Percentiles rank a stretch among this genome's conserved stretches.
Evolutionary conservation across 78 protist species (phyloP).

Genomic region (Guillardia theta): DNA sequence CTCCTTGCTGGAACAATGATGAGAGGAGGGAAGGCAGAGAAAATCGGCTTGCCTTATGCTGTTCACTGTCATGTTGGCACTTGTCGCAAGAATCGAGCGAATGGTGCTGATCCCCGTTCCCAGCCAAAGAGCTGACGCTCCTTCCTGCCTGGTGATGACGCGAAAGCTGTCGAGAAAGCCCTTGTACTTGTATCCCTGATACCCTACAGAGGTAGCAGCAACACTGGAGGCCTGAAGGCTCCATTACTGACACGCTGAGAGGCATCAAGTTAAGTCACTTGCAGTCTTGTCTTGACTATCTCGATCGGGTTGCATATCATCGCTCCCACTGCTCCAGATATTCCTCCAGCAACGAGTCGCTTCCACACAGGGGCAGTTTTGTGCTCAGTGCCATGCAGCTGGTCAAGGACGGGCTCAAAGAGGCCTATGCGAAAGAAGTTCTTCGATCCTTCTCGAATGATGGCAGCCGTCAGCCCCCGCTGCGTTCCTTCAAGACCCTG

Average conservation of each 20-base stretch:
- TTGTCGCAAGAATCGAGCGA: not conserved
- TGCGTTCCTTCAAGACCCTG: not conserved
- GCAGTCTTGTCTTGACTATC: constrained; percentile 26
- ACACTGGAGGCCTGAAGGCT: not conserved
- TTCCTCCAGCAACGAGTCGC: not conserved
- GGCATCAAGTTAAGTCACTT: too few species aligned
- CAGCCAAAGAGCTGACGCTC: not conserved
- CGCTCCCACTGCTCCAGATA: not conserved
- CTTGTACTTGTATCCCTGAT: not conserved
- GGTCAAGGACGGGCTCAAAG: not conserved
- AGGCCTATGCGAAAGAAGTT: constrained; percentile 27
- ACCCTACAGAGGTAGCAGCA: not conserved
- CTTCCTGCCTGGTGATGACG: not conserved
- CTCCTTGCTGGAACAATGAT: too few species aligned
- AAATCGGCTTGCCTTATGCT: too few species aligned
- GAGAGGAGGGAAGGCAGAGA: too few species aligned
- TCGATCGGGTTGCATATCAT: constrained; percentile 9
- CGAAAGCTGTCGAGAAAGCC: not conserved
- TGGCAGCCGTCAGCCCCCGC: not conserved
- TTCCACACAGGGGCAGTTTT: not conserved
- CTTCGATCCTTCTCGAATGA: constrained; percentile 25
- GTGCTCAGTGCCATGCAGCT: not conserved
- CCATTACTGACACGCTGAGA: too few species aligned
- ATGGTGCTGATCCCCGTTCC: not conserved
- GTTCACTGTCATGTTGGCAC: constrained; percentile 4